Evolutionary conservation across 768 basidiomycete species (phyloP).

Genomic region (Cyathus striatus): DNA sequence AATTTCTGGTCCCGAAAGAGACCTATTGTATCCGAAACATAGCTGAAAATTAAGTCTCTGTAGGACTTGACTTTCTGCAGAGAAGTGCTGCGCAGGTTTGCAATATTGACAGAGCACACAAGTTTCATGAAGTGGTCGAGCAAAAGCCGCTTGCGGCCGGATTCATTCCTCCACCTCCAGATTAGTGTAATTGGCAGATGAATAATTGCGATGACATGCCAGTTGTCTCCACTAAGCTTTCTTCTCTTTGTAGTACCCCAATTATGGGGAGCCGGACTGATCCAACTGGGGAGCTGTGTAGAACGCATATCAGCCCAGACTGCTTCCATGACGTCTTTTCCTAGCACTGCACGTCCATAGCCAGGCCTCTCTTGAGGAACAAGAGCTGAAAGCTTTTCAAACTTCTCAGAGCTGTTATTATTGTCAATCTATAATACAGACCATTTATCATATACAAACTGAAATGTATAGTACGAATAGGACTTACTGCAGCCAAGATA

Average conservation of each 20-base stretch:
- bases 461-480: not conserved
- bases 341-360: conserved; percentile 15
- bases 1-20: conserved; percentile 13
- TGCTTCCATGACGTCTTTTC: conserved; percentile 18
- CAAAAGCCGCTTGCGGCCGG: conserved; percentile 10
- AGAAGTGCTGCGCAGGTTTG: conserved; percentile 13
- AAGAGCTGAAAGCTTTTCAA: conserved; percentile 1
- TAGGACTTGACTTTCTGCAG: conserved; percentile 13
- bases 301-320: conserved; percentile 23
- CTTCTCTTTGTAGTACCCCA: conserved; percentile 23
- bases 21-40: conserved; percentile 7
- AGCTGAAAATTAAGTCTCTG: conserved; percentile 11
- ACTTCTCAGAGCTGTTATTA: not conserved
- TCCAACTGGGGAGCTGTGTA: conserved; percentile 23
- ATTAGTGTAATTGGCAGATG: conserved; percentile 23
- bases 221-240: conserved; percentile 25
- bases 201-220: conserved; percentile 19
- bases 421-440: not conserved
- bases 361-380: not conserved
- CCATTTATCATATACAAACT: not conserved
- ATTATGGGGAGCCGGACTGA: conserved; percentile 19
- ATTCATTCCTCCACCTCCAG: conserved; percentile 12
- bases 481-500: conserved; percentile 5
- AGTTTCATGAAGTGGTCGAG: conserved; percentile 23
- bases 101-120: conserved; percentile 15